phyloP scores from a whole-genome alignment of 78 protist species.

The Polysphondylium violaceum region DNA sequence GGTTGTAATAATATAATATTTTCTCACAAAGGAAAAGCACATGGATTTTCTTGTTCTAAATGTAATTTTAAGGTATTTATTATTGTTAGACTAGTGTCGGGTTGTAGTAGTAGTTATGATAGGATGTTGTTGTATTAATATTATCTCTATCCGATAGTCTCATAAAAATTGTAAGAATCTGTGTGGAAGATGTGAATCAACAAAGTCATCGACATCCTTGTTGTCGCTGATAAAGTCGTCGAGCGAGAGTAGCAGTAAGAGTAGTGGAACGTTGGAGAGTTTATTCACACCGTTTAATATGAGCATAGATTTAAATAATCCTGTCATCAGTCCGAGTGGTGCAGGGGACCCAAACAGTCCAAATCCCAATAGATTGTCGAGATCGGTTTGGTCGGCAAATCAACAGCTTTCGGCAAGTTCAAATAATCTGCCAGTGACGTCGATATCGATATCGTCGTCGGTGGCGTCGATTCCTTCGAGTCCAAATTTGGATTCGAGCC shows the following conservation, averaged over 20 bases:
- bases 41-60: constrained; percentile 37
- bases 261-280: constrained; percentile 6
- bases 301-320: background rate
- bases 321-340: background rate
- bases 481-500: too few species aligned
- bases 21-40: constrained; percentile 41
- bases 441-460: too few species aligned
- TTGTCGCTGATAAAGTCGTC: background rate
- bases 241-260: constrained; percentile 13
- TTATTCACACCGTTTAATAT: background rate
- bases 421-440: too few species aligned
- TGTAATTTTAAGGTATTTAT: constrained; percentile 42
- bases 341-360: too few species aligned
- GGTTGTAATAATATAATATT: constrained; percentile 66
- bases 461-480: too few species aligned
- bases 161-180: constrained; percentile 68
- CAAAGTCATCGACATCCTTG: constrained; percentile 11
- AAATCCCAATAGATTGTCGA: too few species aligned
- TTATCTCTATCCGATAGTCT: background rate
- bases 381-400: too few species aligned
- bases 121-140: background rate
- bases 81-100: background rate
- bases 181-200: constrained; percentile 40
- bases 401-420: too few species aligned
- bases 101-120: too few species aligned